A percentile compares a stretch with the other conserved stretches of the same genome.
phyloP scores from a whole-genome alignment of 192 early-diverging fungal species.

The Kickxella alabastrina region DNA sequence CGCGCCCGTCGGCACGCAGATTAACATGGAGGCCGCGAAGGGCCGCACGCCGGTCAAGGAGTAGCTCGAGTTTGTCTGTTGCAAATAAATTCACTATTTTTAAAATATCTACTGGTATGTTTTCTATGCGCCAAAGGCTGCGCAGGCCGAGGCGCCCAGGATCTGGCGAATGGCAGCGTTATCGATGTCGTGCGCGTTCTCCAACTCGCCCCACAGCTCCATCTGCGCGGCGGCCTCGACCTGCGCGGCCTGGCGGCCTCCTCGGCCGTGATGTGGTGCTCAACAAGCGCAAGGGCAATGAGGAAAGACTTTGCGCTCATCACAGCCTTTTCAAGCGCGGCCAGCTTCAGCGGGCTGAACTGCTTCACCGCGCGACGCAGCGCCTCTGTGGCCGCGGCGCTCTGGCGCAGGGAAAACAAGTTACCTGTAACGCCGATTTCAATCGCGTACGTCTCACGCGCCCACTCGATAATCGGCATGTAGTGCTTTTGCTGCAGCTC shows the following conservation, averaged over 20 bases:
- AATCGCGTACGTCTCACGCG: constrained; percentile 59
- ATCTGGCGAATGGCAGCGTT: constrained; percentile 60
- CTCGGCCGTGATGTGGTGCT: constrained; percentile 68
- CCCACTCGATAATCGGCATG: constrained; percentile 77
- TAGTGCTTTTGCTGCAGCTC: constrained; percentile 75
- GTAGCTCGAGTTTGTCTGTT: constrained; percentile 13
- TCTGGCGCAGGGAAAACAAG: constrained; percentile 68
- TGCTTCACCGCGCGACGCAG: constrained; percentile 54
- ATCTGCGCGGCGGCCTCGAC: constrained; percentile 87
- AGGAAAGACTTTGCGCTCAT: constrained; percentile 88
- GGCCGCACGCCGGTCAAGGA: constrained; percentile 27
- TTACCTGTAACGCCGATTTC: constrained; percentile 69
- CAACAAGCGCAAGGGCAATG: constrained; percentile 83
- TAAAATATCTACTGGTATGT: background rate
- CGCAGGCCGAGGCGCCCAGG: constrained; percentile 69
- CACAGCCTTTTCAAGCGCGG: constrained; percentile 85
- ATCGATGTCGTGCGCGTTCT: constrained; percentile 60
- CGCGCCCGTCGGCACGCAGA: constrained; percentile 25
- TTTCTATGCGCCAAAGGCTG: constrained; percentile 30
- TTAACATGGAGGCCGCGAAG: constrained; percentile 29
- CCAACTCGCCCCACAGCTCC: constrained; percentile 85
- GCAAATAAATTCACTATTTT: background rate
- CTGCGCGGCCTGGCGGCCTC: constrained; percentile 73
- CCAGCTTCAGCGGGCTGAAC: constrained; percentile 69
- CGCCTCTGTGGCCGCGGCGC: constrained; percentile 54